phyloP scores from a whole-genome alignment of 306 rosid species.

The Cicer bijugum region DNA sequence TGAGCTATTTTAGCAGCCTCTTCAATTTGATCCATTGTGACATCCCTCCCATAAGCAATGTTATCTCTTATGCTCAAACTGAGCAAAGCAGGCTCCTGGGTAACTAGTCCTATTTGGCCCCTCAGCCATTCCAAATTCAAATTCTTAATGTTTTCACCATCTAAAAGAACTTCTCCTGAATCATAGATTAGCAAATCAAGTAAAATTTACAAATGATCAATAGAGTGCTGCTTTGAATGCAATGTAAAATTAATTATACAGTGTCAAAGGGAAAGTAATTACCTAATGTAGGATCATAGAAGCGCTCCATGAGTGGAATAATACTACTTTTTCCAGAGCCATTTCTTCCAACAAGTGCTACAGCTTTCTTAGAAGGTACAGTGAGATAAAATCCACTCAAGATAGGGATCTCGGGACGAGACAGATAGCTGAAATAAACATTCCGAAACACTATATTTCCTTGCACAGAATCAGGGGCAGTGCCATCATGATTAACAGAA shows the following conservation, averaged over 20 bases:
- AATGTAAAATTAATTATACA: conserved; percentile 33
- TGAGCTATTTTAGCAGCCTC: conserved; percentile 99
- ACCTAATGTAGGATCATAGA: conserved; percentile 98
- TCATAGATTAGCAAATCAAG: conserved; percentile 46
- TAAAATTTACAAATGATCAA: conserved; percentile 41
- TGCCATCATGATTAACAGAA: conserved; percentile 81
- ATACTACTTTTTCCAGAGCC: conserved; percentile 99
- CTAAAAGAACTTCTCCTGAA: conserved; percentile 99
- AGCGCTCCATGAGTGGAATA: conserved; percentile 98
- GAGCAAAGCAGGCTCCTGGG: conserved; percentile 98
- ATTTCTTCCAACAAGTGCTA: conserved; percentile 98
- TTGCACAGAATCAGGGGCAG: conserved; percentile 66
- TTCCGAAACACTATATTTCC: conserved; percentile 96
- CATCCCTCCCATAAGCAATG: conserved; percentile 97
- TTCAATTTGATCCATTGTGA: conserved; percentile 88
- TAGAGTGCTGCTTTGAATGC: conserved; percentile 34
- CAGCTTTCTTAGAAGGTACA: conserved; percentile 96
- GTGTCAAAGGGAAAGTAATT: conserved; percentile 26
- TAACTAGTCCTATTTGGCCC: conserved; percentile 96
- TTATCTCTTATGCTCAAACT: conserved; percentile 96
- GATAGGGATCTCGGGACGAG: conserved; percentile 98
- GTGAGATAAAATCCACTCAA: conserved; percentile 94
- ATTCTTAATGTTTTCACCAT: conserved; percentile 94
- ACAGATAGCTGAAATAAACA: conserved; percentile 95
- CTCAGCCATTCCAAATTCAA: conserved; percentile 90